Percentiles rank a stretch among this genome's conserved stretches.
phyloP scores from a whole-genome alignment of 306 rosid genomes.

The Hippophae gyantsensis region DNA sequence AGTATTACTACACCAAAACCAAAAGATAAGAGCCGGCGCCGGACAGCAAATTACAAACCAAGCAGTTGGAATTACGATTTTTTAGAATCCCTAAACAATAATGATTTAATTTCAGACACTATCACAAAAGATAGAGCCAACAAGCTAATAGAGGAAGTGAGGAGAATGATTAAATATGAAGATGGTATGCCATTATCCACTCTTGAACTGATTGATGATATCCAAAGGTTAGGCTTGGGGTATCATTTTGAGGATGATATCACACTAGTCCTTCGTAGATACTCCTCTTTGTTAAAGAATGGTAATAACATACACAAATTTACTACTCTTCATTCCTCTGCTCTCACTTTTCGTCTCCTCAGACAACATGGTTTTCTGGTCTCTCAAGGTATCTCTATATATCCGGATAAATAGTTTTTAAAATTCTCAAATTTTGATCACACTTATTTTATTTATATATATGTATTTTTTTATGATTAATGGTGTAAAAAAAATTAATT shows the following conservation, averaged over 20 bases:
- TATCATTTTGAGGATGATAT: conserved; percentile 22
- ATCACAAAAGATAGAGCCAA: conserved; percentile 2
- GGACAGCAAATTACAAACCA: conserved; percentile 39
- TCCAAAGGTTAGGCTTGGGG: conserved; percentile 30
- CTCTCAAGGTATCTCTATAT: conserved; percentile 25
- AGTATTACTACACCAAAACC: neutral
- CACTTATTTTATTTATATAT: too few relatives aligned
- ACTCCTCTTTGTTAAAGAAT: neutral
- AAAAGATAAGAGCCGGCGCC: neutral
- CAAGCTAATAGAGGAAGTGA: conserved; percentile 18
- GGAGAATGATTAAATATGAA: conserved; percentile 4
- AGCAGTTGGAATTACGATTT: conserved; percentile 34
- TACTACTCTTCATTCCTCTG: neutral
- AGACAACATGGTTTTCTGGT: conserved; percentile 35
- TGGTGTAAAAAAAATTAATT: too few relatives aligned
- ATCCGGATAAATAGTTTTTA: neutral
- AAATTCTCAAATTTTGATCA: neutral
- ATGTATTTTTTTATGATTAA: too few relatives aligned
- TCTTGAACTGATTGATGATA: conserved; percentile 30
- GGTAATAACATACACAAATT: neutral
- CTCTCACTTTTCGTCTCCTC: conserved; percentile 32
- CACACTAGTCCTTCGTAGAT: conserved; percentile 5
- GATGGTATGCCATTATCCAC: neutral
- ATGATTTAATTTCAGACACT: neutral
- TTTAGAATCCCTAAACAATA: conserved; percentile 36